Evolutionary conservation across 225 moss, liverwort and hornwort genomes (phyloP).

Genomic region (Takakia lepidozioides): DNA sequence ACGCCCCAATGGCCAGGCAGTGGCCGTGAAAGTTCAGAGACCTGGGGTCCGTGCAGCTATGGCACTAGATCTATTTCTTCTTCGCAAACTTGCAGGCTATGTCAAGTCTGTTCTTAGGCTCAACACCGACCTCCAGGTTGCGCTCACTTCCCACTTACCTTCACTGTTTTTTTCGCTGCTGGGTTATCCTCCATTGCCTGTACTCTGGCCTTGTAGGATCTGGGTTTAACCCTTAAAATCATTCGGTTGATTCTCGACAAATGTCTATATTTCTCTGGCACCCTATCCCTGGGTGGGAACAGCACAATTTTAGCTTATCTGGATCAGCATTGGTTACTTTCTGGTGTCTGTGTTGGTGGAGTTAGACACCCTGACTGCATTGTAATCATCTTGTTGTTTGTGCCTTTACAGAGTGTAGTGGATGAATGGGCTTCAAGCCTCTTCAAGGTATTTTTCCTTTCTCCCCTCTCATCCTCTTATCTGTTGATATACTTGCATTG

Average conservation of each 20-base stretch:
- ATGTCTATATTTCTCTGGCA: too few species aligned
- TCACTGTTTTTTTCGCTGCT: too few species aligned
- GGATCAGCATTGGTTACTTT: too few species aligned
- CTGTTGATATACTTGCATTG: not conserved
- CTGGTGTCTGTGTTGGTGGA: too few species aligned
- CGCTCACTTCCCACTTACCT: not conserved
- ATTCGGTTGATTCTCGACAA: too few species aligned
- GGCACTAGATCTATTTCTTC: constrained; percentile 66
- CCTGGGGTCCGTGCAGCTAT: constrained; percentile 84
- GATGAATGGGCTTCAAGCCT: constrained; percentile 98
- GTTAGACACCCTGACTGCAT: not conserved
- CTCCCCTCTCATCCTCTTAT: not conserved
- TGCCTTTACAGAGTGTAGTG: constrained; percentile 65
- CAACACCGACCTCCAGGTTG: constrained; percentile 67
- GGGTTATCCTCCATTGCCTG: too few species aligned
- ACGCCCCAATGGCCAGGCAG: constrained; percentile 66
- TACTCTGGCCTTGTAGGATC: too few species aligned
- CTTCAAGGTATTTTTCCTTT: constrained; percentile 44
- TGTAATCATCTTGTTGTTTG: not conserved
- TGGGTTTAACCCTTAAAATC: too few species aligned
- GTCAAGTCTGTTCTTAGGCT: constrained; percentile 30
- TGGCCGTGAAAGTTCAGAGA: constrained; percentile 89
- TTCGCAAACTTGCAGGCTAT: constrained; percentile 45
- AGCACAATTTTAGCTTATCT: too few species aligned
- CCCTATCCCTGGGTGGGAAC: too few species aligned